Conservation (phyloP, 192 early-diverging fungal genomes). For the Oehlia diaphana region DNA sequence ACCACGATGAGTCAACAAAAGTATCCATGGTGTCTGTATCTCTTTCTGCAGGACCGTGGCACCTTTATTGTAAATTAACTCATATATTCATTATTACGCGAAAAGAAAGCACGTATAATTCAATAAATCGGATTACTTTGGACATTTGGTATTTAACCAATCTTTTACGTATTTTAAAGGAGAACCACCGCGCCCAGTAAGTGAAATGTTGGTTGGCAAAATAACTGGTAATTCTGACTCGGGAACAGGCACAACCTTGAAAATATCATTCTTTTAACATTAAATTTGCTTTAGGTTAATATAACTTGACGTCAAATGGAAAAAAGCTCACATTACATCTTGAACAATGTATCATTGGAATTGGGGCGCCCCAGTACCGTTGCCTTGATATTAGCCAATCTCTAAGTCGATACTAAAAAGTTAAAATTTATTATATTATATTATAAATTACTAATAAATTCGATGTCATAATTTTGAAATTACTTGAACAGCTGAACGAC, state of each 20-base stretch:
- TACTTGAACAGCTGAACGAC: slow-evolving; percentile 41
- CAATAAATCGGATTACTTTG: slow-evolving; percentile 50
- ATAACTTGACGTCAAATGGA: neutral
- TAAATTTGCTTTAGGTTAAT: neutral
- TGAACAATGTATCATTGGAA: slow-evolving; percentile 89
- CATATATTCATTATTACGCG: neutral
- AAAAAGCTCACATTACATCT: slow-evolving; percentile 60
- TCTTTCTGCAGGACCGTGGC: slow-evolving; percentile 66
- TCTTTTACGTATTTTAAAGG: slow-evolving; percentile 62
- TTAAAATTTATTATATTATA: neutral
- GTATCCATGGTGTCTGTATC: slow-evolving; percentile 98
- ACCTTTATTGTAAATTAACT: slow-evolving; percentile 45
- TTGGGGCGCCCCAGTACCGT: slow-evolving; percentile 95
- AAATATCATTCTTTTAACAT: neutral
- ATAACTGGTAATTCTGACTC: slow-evolving; percentile 74
- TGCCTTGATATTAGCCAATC: slow-evolving; percentile 97
- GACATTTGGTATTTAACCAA: slow-evolving; percentile 78
- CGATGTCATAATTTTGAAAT: neutral
- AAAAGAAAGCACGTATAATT: neutral
- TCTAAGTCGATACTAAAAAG: slow-evolving; percentile 73
- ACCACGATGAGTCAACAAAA: slow-evolving; percentile 98
- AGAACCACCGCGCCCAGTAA: slow-evolving; percentile 68
- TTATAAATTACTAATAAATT: neutral
- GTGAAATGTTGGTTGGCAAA: slow-evolving; percentile 60
- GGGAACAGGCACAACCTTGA: slow-evolving; percentile 78